These are phyloP conservation scores for Diaporthe destruens DNA, from an alignment of 2,329 filamentous ascomycete genomes.

Conservation along the genomic window DNA sequence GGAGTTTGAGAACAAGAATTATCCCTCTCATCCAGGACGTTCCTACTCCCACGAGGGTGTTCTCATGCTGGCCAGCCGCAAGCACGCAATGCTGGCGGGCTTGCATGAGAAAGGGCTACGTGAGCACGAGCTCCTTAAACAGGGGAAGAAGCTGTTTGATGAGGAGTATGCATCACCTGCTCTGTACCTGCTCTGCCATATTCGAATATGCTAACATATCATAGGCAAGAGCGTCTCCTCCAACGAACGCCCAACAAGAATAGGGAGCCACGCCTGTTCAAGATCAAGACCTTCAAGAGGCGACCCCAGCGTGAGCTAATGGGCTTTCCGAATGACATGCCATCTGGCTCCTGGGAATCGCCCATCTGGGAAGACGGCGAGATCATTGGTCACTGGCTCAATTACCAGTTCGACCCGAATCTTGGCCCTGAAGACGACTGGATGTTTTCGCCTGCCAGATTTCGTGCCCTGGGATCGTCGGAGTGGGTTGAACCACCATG, in stretches of 20 bases:
- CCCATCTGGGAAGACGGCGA: conserved; percentile 2
- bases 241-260: conserved; percentile 15
- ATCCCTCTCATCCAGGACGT: neutral
- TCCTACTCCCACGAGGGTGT: conserved; percentile 16
- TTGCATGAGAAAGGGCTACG: conserved; percentile 9
- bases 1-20: conserved; percentile 10
- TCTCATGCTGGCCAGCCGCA: conserved; percentile 12
- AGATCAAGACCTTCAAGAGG: neutral
- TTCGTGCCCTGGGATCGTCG: neutral
- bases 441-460: conserved; percentile 6
- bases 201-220: neutral
- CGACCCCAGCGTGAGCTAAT: neutral
- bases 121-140: conserved; percentile 2
- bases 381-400: conserved; percentile 23
- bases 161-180: neutral
- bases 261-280: neutral
- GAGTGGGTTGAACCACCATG: neutral
- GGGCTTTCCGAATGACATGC: neutral
- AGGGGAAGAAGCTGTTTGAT: conserved; percentile 3
- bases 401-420: conserved; percentile 3
- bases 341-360: conserved; percentile 9
- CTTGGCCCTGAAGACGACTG: conserved; percentile 25
- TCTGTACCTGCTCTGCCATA: neutral
- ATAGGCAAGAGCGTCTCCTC: conserved; percentile 9
- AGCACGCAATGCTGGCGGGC: neutral